Evolutionary conservation across 192 early-diverging fungal species (phyloP).

Genomic region (Mortierella alpina): DNA sequence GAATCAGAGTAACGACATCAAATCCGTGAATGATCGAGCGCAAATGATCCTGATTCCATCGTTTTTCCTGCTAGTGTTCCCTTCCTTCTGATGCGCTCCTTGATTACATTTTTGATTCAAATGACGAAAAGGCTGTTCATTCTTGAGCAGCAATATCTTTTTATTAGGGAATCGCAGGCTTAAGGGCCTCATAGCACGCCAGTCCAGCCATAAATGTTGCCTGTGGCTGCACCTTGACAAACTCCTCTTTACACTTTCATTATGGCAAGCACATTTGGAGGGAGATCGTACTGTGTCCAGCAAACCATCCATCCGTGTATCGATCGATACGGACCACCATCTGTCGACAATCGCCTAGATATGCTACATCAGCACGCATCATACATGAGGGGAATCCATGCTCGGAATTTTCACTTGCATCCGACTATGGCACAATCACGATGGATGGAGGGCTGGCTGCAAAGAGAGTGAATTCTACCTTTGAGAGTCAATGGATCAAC

Average conservation of each 20-base stretch:
- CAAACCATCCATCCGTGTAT: conserved; percentile 22
- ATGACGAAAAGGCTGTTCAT: conserved; percentile 17
- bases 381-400: conserved; percentile 6
- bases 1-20: conserved; percentile 27
- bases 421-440: not conserved
- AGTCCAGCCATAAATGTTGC: too few species aligned
- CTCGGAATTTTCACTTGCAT: not conserved
- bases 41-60: conserved; percentile 5
- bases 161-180: not conserved
- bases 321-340: conserved; percentile 1
- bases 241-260: conserved; percentile 35
- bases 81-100: not conserved
- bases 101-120: conserved; percentile 31
- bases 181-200: not conserved
- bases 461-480: not conserved
- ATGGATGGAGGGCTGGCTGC: not conserved
- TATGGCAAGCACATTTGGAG: conserved; percentile 31
- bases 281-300: conserved; percentile 1
- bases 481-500: not conserved
- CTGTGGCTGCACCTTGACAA: too few species aligned
- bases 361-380: not conserved
- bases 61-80: not conserved
- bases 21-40: not conserved
- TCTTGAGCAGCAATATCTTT: not conserved
- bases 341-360: not conserved